Percentiles rank a stretch among this genome's conserved stretches.
Evolutionary conservation across 352 stramenopile genomes (phyloP).

Genomic region (Pythium folliculosum): DNA sequence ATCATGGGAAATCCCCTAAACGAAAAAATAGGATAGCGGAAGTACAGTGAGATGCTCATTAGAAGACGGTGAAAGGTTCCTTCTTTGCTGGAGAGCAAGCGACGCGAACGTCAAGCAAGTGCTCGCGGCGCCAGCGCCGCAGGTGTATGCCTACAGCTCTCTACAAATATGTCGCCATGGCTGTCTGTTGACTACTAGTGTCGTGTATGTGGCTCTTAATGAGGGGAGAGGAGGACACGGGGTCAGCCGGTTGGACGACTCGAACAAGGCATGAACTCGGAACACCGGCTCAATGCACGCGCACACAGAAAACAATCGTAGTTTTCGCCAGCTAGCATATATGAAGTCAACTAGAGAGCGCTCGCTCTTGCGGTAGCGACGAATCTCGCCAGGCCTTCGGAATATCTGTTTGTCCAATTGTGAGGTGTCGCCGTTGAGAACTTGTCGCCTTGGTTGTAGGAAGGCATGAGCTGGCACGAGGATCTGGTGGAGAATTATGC

Average conservation of each 20-base stretch:
- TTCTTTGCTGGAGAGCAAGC: not conserved
- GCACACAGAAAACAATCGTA: not conserved
- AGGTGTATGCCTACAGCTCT: too few relatives aligned
- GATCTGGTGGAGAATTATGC: conserved; percentile 34
- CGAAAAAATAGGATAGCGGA: conserved; percentile 2
- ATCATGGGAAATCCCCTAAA: not conserved
- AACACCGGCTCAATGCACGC: not conserved
- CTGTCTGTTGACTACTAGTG: too few relatives aligned
- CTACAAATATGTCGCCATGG: too few relatives aligned
- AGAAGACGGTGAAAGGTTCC: not conserved
- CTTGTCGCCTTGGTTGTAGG: too few relatives aligned
- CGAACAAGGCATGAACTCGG: not conserved
- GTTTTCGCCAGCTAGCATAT: conserved; percentile 15
- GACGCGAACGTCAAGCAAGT: too few relatives aligned
- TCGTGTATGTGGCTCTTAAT: too few relatives aligned
- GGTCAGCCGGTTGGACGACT: not conserved
- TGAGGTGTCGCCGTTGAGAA: not conserved
- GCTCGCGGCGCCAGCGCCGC: too few relatives aligned
- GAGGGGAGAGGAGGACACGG: not conserved
- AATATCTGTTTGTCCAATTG: conserved; percentile 11
- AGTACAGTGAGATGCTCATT: conserved; percentile 2
- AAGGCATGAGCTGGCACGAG: not conserved
- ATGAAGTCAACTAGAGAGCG: conserved; percentile 13
- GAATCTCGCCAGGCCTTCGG: not conserved
- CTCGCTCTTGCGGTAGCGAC: not conserved